A percentile compares a stretch with the other conserved stretches of the same genome.
phyloP scores from a whole-genome alignment of 176 grass and related monocot species.

The Juncus effusus region DNA sequence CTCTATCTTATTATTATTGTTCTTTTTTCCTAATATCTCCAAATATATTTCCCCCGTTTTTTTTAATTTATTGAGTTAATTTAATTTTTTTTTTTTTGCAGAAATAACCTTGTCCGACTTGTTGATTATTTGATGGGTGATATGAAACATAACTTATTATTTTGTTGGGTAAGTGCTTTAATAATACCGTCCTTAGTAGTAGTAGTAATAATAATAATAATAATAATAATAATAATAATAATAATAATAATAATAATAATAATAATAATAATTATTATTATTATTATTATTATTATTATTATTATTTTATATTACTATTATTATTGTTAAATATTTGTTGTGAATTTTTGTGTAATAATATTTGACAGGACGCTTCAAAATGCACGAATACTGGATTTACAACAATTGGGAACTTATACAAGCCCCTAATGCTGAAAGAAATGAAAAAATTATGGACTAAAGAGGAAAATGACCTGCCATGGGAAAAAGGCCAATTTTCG shows the following conservation, averaged over 20 bases:
- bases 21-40: not conserved
- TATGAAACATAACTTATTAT: constrained; percentile 53
- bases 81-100: constrained; percentile 32
- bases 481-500: constrained; percentile 67
- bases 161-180: constrained; percentile 65
- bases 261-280: too few relatives aligned
- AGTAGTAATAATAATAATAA: too few relatives aligned
- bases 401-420: constrained; percentile 52
- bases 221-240: too few relatives aligned
- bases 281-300: not conserved
- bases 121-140: constrained; percentile 62
- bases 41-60: constrained; percentile 5
- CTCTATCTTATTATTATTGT: constrained; percentile 7
- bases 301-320: not conserved
- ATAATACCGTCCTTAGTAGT: too few relatives aligned
- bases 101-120: constrained; percentile 55
- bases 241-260: too few relatives aligned
- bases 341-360: constrained; percentile 7
- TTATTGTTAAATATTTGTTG: not conserved
- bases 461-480: constrained; percentile 65
- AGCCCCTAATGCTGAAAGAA: constrained; percentile 88
- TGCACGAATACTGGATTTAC: constrained; percentile 60
- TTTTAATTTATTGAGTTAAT: not conserved
- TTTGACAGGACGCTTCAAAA: constrained; percentile 59
- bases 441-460: constrained; percentile 87